These are phyloP conservation scores for Colletotrichum agaves DNA, from an alignment of 2,329 filamentous ascomycete genomes.

Conservation along the genomic window DNA sequence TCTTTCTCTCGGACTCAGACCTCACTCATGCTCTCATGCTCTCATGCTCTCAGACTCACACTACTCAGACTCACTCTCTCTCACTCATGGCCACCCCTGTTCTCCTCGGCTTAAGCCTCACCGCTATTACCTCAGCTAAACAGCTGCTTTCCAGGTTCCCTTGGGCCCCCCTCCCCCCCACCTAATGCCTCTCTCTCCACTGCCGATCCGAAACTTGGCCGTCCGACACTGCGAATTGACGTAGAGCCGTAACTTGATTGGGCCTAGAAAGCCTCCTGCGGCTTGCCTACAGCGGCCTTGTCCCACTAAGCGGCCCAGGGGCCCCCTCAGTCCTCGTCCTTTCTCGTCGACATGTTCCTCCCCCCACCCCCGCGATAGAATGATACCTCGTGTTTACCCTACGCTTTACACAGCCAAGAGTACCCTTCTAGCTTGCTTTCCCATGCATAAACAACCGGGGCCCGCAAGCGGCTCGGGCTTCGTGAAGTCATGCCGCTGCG, in stretches of 20 bases:
- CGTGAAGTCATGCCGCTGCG: conserved; percentile 29
- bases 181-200: conserved; percentile 9
- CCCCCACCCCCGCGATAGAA: conserved; percentile 34
- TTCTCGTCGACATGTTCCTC: background rate
- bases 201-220: conserved; percentile 25
- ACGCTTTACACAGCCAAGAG: background rate
- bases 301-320: background rate
- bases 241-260: conserved; percentile 21
- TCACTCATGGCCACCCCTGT: background rate
- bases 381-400: background rate
- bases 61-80: background rate
- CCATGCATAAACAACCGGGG: conserved; percentile 20
- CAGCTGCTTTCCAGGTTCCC: background rate
- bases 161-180: background rate
- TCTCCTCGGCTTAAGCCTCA: conserved; percentile 17
- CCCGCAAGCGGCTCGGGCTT: conserved; percentile 35
- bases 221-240: conserved; percentile 11
- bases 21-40: too few species aligned
- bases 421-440: conserved; percentile 15
- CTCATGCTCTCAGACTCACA: too few species aligned
- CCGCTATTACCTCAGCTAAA: conserved; percentile 27
- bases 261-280: conserved; percentile 23
- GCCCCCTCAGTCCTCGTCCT: background rate
- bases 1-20: background rate
- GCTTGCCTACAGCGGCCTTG: background rate